Conservation (phyloP, 352 stramenopile genomes). For the Globisporangium polare region DNA sequence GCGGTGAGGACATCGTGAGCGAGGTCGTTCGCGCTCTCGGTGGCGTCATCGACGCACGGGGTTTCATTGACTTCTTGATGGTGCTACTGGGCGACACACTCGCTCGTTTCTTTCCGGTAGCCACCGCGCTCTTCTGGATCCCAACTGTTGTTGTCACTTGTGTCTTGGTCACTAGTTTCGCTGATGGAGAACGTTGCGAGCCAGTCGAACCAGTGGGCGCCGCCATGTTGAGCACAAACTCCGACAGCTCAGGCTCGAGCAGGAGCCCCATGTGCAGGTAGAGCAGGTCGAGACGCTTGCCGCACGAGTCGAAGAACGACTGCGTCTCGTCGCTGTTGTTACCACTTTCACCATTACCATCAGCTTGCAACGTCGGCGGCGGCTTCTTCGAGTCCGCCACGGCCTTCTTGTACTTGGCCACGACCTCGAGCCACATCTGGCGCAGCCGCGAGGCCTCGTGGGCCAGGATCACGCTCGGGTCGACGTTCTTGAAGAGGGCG, state of each 20-base stretch:
- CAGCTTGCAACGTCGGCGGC: conserved; percentile 11
- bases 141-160: background rate
- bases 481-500: conserved; percentile 51
- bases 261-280: conserved; percentile 69
- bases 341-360: background rate
- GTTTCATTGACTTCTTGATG: background rate
- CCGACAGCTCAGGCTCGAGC: conserved; percentile 43
- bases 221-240: conserved; percentile 33
- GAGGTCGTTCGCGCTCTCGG: background rate
- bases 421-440: conserved; percentile 65
- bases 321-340: conserved; percentile 19
- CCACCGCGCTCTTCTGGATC: background rate
- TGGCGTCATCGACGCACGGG: background rate
- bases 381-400: conserved; percentile 30
- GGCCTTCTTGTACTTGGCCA: conserved; percentile 44
- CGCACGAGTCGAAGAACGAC: conserved; percentile 62
- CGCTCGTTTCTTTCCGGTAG: background rate
- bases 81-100: background rate
- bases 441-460: conserved; percentile 45
- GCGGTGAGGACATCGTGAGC: background rate
- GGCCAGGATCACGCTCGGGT: conserved; percentile 35
- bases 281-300: conserved; percentile 50
- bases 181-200: background rate
- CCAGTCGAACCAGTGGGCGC: background rate
- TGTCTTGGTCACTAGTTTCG: background rate